phyloP scores from a whole-genome alignment of 768 basidiomycete genomes.

The Xanthoconium purpureum region DNA sequence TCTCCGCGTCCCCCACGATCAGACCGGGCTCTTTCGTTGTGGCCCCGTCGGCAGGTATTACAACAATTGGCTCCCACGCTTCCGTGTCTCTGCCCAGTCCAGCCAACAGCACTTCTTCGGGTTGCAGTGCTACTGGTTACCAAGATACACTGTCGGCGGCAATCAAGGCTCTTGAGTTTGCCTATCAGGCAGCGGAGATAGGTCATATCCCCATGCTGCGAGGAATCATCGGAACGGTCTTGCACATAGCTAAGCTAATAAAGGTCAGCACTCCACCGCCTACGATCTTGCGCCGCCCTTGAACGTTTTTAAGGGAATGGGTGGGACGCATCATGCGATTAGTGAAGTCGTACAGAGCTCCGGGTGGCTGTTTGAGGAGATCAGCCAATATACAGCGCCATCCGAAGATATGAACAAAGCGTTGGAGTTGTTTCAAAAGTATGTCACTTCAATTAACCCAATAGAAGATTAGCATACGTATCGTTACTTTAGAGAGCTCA shows the following conservation, averaged over 20 bases:
- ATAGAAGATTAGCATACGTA: background rate
- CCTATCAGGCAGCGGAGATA: slow-evolving; percentile 9
- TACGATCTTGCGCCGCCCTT: background rate
- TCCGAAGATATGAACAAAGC: slow-evolving; percentile 3
- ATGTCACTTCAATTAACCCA: background rate
- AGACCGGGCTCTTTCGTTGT: background rate
- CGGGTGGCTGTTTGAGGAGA: slow-evolving; percentile 14
- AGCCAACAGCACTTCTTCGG: background rate
- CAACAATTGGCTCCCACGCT: background rate
- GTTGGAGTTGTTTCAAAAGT: slow-evolving; percentile 6
- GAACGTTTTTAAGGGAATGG: slow-evolving; percentile 5
- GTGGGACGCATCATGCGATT: slow-evolving; percentile 14
- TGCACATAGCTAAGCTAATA: slow-evolving; percentile 6
- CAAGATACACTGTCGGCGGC: background rate
- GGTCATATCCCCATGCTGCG: background rate
- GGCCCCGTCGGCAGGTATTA: background rate
- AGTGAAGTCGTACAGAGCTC: slow-evolving; percentile 11
- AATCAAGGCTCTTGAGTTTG: slow-evolving; percentile 7
- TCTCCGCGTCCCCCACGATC: background rate
- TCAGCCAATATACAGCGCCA: background rate
- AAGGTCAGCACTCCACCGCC: slow-evolving; percentile 1
- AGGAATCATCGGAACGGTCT: slow-evolving; percentile 7
- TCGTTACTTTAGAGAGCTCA: slow-evolving; percentile 5
- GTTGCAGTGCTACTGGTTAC: background rate
- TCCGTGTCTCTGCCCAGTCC: background rate